phyloP scores from a whole-genome alignment of 2,329 filamentous ascomycete species.

The Blastomyces percursus region DNA sequence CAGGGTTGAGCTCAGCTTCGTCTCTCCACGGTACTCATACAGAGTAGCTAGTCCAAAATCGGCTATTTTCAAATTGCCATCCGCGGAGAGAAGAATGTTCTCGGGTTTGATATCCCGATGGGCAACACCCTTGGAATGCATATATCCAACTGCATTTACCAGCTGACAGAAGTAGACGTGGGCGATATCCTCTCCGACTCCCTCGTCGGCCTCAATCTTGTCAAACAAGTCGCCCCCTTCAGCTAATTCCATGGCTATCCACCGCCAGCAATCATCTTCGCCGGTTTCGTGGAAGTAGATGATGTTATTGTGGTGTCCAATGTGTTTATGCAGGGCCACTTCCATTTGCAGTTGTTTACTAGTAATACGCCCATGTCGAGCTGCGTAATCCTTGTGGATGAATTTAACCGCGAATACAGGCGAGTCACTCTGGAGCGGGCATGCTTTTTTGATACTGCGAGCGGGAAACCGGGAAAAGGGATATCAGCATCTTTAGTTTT shows the following conservation, averaged over 20 bases:
- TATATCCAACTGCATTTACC: slow-evolving; percentile 79
- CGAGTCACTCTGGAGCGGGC: slow-evolving; percentile 54
- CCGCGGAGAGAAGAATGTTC: slow-evolving; percentile 78
- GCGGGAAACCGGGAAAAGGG: slow-evolving; percentile 10
- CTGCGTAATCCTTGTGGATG: slow-evolving; percentile 93
- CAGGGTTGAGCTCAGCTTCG: slow-evolving; percentile 74
- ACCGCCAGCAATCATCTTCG: slow-evolving; percentile 77
- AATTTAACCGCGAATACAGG: slow-evolving; percentile 96
- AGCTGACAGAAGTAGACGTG: slow-evolving; percentile 95
- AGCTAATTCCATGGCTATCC: slow-evolving; percentile 97
- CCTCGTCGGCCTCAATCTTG: slow-evolving; percentile 97
- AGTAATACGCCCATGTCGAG: slow-evolving; percentile 76
- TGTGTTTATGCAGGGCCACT: slow-evolving; percentile 75
- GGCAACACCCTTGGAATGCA: slow-evolving; percentile 90
- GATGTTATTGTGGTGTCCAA: slow-evolving; percentile 83
- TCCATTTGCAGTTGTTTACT: slow-evolving; percentile 87
- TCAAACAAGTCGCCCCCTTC: slow-evolving; percentile 95
- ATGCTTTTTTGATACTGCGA: slow-evolving; percentile 79
- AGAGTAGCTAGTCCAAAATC: slow-evolving; percentile 94
- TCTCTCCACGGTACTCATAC: slow-evolving; percentile 77
- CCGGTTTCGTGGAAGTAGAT: slow-evolving; percentile 86
- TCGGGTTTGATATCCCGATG: slow-evolving; percentile 90
- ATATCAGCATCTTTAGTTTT: slow-evolving; percentile 2
- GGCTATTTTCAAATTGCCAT: slow-evolving; percentile 83
- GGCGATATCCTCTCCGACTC: slow-evolving; percentile 86